Evolutionary conservation across 2,329 filamentous ascomycete species (phyloP).

Genomic region (Arthrinium puccinioides): DNA sequence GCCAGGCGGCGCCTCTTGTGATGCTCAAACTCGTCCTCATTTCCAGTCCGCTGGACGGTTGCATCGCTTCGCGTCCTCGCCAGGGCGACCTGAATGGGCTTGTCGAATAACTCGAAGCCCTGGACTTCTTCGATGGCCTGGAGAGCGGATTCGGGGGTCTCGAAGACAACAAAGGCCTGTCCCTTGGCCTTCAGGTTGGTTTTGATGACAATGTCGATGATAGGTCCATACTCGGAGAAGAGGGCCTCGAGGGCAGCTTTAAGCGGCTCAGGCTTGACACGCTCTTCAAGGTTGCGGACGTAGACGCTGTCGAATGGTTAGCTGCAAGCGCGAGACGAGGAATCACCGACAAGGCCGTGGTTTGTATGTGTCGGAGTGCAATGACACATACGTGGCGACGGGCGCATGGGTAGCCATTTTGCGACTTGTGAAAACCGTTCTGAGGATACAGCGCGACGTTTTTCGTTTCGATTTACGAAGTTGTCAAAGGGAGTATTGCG

Average conservation of each 20-base stretch:
- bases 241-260: constrained; percentile 66
- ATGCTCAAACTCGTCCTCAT: constrained; percentile 71
- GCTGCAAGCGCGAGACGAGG: no score
- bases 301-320: constrained; percentile 61
- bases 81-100: constrained; percentile 78
- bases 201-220: constrained; percentile 82
- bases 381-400: constrained; percentile 67
- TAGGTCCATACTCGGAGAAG: constrained; percentile 81
- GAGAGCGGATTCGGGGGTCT: constrained; percentile 68
- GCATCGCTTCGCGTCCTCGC: constrained; percentile 83
- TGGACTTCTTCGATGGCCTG: constrained; percentile 83
- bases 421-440: not conserved
- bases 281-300: constrained; percentile 84
- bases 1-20: constrained; percentile 80
- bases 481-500: no score
- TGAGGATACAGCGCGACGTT: not conserved
- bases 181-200: constrained; percentile 88
- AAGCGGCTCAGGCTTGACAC: constrained; percentile 73
- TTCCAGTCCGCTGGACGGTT: constrained; percentile 68
- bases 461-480: not conserved
- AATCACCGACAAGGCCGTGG: constrained; percentile 9
- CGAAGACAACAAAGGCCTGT: constrained; percentile 92
- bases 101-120: constrained; percentile 88
- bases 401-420: constrained; percentile 33
- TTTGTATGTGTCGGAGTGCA: constrained; percentile 57